Base-by-base conservation (phyloP, 257 asterid species). In the Primulina huaijiensis region DNA sequence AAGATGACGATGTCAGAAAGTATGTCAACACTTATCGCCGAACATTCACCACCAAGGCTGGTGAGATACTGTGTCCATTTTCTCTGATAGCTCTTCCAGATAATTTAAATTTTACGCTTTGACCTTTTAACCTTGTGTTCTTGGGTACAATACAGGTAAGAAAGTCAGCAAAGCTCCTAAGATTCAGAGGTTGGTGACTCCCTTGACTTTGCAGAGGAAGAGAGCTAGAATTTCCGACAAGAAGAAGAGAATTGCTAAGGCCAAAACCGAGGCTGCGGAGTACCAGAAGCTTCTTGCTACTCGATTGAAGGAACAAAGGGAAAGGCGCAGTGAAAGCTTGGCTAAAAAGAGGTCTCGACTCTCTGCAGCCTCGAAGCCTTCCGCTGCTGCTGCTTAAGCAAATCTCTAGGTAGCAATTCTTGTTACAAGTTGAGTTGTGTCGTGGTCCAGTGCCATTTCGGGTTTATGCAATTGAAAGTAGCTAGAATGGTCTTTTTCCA, bases 1-100 rank as follows among this genome's bases (percentile, higher is more conserved):
- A 70, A 60, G 74, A 70, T n/a, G 74, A 70, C 33, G 74, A 70
- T 71, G 68, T 64, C 9, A 64, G 68, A 5, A 35, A 72, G 60
- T 72, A 72, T 55, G 76, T 72, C 57, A 72, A 72, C 60, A 72
- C 76, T 6, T 72, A 72, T 55, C 76, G 76, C 67, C 62, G 76
- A 2, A 72, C 71, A 3, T 72, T 72, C 76, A 72, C 65, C 29
- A 56, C 66, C 60, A 72, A 72, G 59, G 12, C 53, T 72, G 76
- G 76, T 72, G 30, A 72, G 71, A 12, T 16, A 43, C 53, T 52
- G 4, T 16, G 16, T 38, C 14, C 50, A 38, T 38, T 38, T 11
- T 6, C 2, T 11, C 53, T 43, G 53, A 43, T 43, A 43, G n/a
- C 53, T 43, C 12, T 43, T 43, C 53, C 53, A 12, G 3, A 11